Conservation (phyloP, 2,329 filamentous ascomycete species). For the Ophiostoma perfectum region DNA sequence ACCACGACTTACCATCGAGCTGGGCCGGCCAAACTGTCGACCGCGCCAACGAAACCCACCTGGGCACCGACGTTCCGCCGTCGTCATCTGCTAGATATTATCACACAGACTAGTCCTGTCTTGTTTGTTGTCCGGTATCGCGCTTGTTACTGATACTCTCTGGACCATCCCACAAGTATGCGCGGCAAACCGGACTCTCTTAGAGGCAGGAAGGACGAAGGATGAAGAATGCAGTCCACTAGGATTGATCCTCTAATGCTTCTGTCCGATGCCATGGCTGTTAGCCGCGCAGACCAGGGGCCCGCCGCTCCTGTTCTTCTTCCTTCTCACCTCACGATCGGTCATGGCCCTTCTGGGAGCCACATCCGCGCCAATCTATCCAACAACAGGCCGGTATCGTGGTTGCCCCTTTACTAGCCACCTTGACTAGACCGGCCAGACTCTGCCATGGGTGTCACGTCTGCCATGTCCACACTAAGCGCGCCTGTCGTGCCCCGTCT, state of each 20-base stretch:
- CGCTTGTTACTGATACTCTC: too few relatives aligned
- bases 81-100: too few relatives aligned
- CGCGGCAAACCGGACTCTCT: not conserved
- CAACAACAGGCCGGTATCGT: not conserved
- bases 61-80: too few relatives aligned
- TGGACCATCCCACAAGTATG: not conserved
- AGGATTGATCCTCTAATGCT: too few relatives aligned
- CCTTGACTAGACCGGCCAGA: not conserved
- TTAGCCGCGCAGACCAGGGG: constrained; percentile 1
- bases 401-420: not conserved
- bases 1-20: too few relatives aligned
- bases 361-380: not conserved
- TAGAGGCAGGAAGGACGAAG: not conserved
- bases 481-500: not conserved
- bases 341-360: not conserved
- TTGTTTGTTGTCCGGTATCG: too few relatives aligned
- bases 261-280: not conserved
- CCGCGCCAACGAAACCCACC: too few relatives aligned
- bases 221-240: not conserved
- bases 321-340: not conserved
- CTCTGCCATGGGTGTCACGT: not conserved
- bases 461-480: not conserved
- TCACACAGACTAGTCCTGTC: too few relatives aligned
- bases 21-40: too few relatives aligned
- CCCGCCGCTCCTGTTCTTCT: not conserved